Percentiles rank a stretch among this genome's conserved stretches.
Evolutionary conservation across 495 filamentous ascomycete genomes (phyloP).

Genomic region (Cetradonia linearis): DNA sequence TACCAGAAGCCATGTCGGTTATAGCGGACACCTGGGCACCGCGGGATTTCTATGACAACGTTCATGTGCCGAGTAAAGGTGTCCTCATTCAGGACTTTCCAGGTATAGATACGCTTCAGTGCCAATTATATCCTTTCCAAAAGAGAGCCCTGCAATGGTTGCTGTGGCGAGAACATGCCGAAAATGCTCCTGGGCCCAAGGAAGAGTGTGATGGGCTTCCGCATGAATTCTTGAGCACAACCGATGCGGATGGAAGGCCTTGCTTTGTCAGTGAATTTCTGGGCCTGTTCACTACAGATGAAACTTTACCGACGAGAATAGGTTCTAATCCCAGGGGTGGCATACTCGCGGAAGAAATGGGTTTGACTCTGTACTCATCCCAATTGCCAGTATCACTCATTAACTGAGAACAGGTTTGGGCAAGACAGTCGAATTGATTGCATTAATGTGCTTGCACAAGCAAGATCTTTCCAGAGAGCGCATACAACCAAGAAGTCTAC

Average conservation of each 20-base stretch:
- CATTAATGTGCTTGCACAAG: slow-evolving; percentile 57
- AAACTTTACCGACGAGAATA: slow-evolving; percentile 35
- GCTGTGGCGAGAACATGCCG: slow-evolving; percentile 47
- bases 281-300: slow-evolving; percentile 47
- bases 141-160: slow-evolving; percentile 62
- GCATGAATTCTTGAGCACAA: slow-evolving; percentile 26
- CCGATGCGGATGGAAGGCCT: slow-evolving; percentile 39
- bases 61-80: slow-evolving; percentile 42
- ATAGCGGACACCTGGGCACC: slow-evolving; percentile 34
- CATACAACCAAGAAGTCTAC: slow-evolving; percentile 30
- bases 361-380: slow-evolving; percentile 35
- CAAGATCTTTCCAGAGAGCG: slow-evolving; percentile 23
- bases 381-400: not conserved
- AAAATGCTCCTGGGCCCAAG: slow-evolving; percentile 5
- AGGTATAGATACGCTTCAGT: slow-evolving; percentile 35
- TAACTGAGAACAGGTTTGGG: slow-evolving; percentile 33
- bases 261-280: slow-evolving; percentile 57
- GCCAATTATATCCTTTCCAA: slow-evolving; percentile 61
- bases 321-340: slow-evolving; percentile 42
- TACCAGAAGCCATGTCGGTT: not conserved
- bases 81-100: slow-evolving; percentile 9
- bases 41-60: slow-evolving; percentile 55
- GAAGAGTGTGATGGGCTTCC: slow-evolving; percentile 3
- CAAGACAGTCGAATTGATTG: slow-evolving; percentile 84
- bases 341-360: slow-evolving; percentile 91